Conservation (phyloP, 345 rosid species). For the Trapa bicornis region DNA sequence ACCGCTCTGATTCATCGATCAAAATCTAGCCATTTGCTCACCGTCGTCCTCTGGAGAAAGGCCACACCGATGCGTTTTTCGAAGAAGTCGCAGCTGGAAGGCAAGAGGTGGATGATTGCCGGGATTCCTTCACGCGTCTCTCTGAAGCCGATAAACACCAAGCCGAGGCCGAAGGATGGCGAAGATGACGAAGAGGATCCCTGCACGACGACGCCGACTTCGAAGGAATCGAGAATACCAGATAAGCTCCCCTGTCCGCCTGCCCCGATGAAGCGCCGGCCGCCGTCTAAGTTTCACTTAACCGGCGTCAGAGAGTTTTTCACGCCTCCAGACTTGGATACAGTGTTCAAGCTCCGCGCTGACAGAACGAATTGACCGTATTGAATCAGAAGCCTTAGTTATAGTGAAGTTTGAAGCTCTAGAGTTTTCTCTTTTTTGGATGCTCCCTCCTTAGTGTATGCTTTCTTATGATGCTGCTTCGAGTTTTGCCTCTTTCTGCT, state of each 20-base stretch:
- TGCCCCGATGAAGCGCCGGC: slow-evolving; percentile 68
- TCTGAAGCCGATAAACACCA: slow-evolving; percentile 58
- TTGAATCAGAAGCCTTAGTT: background rate
- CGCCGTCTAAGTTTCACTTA: slow-evolving; percentile 28
- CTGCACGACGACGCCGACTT: slow-evolving; percentile 64
- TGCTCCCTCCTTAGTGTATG: background rate
- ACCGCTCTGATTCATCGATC: slow-evolving; percentile 14
- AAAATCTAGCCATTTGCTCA: slow-evolving; percentile 6
- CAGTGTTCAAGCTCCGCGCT: slow-evolving; percentile 54
- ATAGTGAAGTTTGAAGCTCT: background rate
- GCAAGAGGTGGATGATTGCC: slow-evolving; percentile 68
- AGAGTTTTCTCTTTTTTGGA: background rate
- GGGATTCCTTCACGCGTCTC: slow-evolving; percentile 50
- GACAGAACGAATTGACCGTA: slow-evolving; percentile 35
- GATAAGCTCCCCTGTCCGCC: slow-evolving; percentile 63
- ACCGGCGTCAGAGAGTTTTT: slow-evolving; percentile 62
- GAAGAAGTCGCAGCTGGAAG: slow-evolving; percentile 48
- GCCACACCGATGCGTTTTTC: slow-evolving; percentile 51
- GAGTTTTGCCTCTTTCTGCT: background rate
- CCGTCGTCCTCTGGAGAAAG: slow-evolving; percentile 5
- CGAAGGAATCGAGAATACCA: slow-evolving; percentile 63
- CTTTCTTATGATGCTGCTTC: background rate
- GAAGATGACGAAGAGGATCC: slow-evolving; percentile 33
- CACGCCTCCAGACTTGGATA: slow-evolving; percentile 67
- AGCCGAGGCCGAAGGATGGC: slow-evolving; percentile 24